Base-by-base conservation (phyloP, 1,284 basidiomycete species). In the Sanghuangporus weigelae region DNA sequence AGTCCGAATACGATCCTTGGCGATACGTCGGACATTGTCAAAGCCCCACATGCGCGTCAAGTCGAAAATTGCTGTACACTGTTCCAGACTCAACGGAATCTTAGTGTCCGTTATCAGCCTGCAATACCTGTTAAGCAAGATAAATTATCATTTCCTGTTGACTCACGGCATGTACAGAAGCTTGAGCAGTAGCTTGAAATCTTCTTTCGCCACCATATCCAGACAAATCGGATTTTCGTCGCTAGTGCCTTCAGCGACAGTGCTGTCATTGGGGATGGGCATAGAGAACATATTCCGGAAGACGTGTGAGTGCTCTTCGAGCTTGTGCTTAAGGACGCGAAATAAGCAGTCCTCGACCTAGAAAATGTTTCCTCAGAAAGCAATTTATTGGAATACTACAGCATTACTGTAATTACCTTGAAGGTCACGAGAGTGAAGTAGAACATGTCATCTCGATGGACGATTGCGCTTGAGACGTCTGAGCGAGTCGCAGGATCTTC, bases 1-100 rank as follows among this genome's bases (percentile, higher is more conserved):
- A 12, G 4, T 8, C 21, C 60, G 50, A 23, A 38, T n/a, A 50
- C n/a, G 35, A 7, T 49, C 31, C 57, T 39, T 40, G 23, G 50
- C 50, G 2, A 50, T 10, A 7, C 14, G 7, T 7, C 38, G 40
- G 16, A 62, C 23, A 4, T 48, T 31, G 3, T 57, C 44, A 42
- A 65, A 65, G n/a, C 48, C 59, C 63, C 63, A 65, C 59, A 42
- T 61, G 36, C 36, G 40, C 8, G 63, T 31, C n/a, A 65, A 19
- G 31, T 42, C 23, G 14, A 61, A 39, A 4, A 62, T 16, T 8
- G 23, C 8, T 6, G 36, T 14, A 3, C 59, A 65, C 14, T 64
- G 60, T 14, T 60, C 35, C 8, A 51, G 3, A n/a, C 23, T 59
- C 40, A 57, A 42, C 36, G 38, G 10, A 14, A 23, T 19, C 26